Conservation (phyloP, 2,329 filamentous ascomycete species). For the Aureobasidium pullulans region DNA sequence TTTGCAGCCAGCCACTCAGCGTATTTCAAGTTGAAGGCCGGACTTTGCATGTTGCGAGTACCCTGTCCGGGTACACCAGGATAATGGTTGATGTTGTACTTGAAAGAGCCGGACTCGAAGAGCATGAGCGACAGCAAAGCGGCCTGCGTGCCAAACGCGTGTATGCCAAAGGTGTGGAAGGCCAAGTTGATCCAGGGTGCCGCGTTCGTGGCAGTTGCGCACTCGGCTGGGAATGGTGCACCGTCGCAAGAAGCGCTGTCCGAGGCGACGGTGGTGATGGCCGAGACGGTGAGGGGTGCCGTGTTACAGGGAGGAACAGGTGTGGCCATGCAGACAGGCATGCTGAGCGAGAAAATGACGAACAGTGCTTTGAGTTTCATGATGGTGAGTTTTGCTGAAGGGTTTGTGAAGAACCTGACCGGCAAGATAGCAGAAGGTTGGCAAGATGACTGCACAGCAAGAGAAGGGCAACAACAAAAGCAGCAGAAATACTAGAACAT, state of each 20-base stretch:
- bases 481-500: not conserved
- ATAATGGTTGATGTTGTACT: slow-evolving; percentile 62
- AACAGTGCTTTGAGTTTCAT: slow-evolving; percentile 3
- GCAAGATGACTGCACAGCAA: not conserved
- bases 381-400: not conserved
- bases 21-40: slow-evolving; percentile 49
- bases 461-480: not conserved
- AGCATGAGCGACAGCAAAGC: slow-evolving; percentile 64
- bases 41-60: slow-evolving; percentile 60
- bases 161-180: slow-evolving; percentile 53
- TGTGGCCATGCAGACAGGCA: not conserved
- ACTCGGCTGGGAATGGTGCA: slow-evolving; percentile 47
- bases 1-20: slow-evolving; percentile 40
- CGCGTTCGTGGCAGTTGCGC: slow-evolving; percentile 57
- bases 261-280: slow-evolving; percentile 52
- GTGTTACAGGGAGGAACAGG: slow-evolving; percentile 3
- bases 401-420: not conserved
- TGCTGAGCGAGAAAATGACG: not conserved
- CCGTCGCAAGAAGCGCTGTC: slow-evolving; percentile 46
- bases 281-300: slow-evolving; percentile 26
- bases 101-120: slow-evolving; percentile 62
- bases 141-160: slow-evolving; percentile 53
- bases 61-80: slow-evolving; percentile 61
- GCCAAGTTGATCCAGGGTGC: slow-evolving; percentile 49
- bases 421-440: not conserved